phyloP scores from a whole-genome alignment of 768 basidiomycete species.

The Lentinula edodes region DNA sequence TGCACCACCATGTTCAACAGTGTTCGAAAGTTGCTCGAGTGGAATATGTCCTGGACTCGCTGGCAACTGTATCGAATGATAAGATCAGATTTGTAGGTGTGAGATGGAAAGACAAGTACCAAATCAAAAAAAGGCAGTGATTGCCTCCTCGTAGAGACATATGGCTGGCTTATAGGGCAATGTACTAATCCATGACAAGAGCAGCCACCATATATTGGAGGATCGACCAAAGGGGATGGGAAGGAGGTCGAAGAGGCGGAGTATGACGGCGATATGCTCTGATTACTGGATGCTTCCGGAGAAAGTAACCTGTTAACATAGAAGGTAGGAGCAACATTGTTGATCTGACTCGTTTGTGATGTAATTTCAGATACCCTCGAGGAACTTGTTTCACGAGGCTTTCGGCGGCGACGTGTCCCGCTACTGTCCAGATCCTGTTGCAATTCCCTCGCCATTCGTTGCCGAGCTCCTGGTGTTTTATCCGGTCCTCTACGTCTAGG shows the following conservation, averaged over 20 bases:
- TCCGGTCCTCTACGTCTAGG: constrained; percentile 82
- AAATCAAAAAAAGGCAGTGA: background rate
- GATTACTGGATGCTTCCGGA: constrained; percentile 13
- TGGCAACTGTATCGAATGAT: background rate
- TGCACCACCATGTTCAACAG: background rate
- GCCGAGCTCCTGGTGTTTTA: constrained; percentile 73
- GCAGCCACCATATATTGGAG: constrained; percentile 11
- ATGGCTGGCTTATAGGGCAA: constrained; percentile 14
- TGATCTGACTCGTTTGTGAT: background rate
- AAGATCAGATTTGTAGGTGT: background rate
- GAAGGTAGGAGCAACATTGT: background rate
- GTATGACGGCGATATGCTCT: constrained; percentile 8
- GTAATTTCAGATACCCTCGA: background rate
- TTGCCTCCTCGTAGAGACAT: background rate
- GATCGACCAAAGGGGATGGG: constrained; percentile 9
- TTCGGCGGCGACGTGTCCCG: constrained; percentile 30
- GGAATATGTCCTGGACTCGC: background rate
- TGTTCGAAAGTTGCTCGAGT: background rate
- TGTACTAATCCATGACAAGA: constrained; percentile 25
- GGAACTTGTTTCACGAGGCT: constrained; percentile 6
- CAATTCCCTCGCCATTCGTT: constrained; percentile 45
- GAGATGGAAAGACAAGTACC: background rate
- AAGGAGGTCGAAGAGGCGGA: background rate
- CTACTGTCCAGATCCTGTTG: constrained; percentile 26
- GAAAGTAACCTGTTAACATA: constrained; percentile 7